Percentiles rank a stretch among this genome's conserved stretches.
These are phyloP conservation scores for Malus hybrid DNA, from an alignment of 331 rosid genomes.

Conservation along the genomic window DNA sequence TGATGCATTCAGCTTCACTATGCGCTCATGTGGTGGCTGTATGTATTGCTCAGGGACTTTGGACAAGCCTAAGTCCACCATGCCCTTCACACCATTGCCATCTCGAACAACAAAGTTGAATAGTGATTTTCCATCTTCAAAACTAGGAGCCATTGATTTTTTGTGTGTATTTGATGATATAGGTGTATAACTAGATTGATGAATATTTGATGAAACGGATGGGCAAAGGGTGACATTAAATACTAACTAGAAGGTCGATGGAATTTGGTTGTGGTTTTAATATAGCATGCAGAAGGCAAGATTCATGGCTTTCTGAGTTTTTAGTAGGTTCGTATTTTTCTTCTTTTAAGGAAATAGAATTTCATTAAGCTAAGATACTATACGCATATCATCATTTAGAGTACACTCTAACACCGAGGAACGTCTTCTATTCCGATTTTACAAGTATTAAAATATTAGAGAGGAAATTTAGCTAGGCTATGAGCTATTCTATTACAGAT, in stretches of 20 bases:
- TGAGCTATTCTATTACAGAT: no score
- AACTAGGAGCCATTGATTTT: slow-evolving; percentile 21
- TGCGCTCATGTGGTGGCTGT: slow-evolving; percentile 46
- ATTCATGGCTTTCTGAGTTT: neutral
- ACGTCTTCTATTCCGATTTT: no score
- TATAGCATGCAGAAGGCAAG: neutral
- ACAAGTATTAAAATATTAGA: no score
- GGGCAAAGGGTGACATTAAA: neutral
- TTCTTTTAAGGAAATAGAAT: no score
- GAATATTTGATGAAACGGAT: neutral
- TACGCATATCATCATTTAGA: no score
- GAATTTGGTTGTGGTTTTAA: no score
- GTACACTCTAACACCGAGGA: no score
- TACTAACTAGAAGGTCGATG: no score
- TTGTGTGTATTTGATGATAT: neutral
- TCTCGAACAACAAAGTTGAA: slow-evolving; percentile 47
- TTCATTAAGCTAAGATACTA: no score
- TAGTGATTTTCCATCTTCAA: slow-evolving; percentile 21
- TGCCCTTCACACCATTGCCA: slow-evolving; percentile 66
- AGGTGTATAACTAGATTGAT: neutral
- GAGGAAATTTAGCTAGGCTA: no score
- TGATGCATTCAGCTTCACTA: slow-evolving; percentile 14
- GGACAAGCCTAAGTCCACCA: slow-evolving; percentile 43
- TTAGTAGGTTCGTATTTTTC: neutral
- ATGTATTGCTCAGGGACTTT: slow-evolving; percentile 51